Evolutionary conservation across 139 green algal genomes (phyloP), one percentile per base, ranked within the genome.

Genomic region (Chlorella sp.): DNA sequence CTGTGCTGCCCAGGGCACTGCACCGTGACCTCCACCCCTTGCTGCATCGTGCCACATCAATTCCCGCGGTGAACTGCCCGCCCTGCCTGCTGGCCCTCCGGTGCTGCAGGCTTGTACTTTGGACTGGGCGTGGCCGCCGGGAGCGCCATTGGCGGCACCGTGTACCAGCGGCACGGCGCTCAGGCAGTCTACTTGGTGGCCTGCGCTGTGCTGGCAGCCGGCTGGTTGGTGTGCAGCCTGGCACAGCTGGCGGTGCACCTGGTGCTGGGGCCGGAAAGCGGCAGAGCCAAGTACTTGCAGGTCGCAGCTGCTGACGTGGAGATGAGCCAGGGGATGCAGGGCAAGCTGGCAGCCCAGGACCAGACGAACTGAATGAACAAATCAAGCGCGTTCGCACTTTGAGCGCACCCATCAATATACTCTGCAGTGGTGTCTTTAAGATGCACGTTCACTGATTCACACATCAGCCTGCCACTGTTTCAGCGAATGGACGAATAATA

Each of bases 41-140:
- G 34, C 30, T 81, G 34, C 5, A 30, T 73, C 66, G 7, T 28
- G 68, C 21, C 69, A 36, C 28, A 36, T n/a, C 69, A 34, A 57
- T n/a, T 22, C 19, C 37, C n/a, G n/a, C n/a, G n/a, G n/a, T n/a
- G n/a, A n/a, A 4, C 36, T 80, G 32, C 37, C 21, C 34, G 34
- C 75, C 3, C 36, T 16, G 12, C 28, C 22, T 34, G 7, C 19
- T 34, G 22, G 19, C 12, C 32, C n/a, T 86, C 81, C 24, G 22
- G 21, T 36, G 57, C 36, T 87, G 61, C 84, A 88, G 84, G 90
- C 37, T 64, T 90, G 3, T 91, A 87, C 34, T 90, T 92, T 76
- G 92, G 91, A 0, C 12, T 92, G 19, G 92, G 92, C 2, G 84
- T 89, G 32, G 92, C 86, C n/a, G 16, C 89, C 1, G 92, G 92